Conservation (phyloP, 2,329 filamentous ascomycete species). For the Juglanconis sp. region DNA sequence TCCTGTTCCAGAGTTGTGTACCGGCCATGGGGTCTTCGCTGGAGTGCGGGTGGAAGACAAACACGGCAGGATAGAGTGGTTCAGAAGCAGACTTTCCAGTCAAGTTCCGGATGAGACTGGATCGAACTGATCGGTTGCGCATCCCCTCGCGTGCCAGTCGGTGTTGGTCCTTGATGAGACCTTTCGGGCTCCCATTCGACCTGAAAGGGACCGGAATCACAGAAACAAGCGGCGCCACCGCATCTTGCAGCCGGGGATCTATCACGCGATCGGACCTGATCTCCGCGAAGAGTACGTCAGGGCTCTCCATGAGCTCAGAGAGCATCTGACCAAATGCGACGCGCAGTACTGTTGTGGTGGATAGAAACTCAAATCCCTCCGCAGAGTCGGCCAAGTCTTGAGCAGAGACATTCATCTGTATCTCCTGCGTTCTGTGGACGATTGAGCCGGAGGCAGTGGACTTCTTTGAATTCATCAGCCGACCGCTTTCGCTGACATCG, state of each 20-base stretch:
- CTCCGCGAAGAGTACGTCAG: conserved; percentile 29
- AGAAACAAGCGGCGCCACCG: conserved; percentile 30
- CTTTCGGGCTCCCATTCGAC: conserved; percentile 23
- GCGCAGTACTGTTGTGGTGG: conserved; percentile 27
- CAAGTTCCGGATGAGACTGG: conserved; percentile 10
- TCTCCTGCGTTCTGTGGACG: neutral
- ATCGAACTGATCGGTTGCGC: neutral
- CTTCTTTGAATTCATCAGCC: too few relatives aligned
- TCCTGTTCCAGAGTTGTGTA: too few relatives aligned
- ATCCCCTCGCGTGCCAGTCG: neutral
- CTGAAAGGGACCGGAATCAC: conserved; percentile 32
- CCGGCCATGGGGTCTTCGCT: neutral
- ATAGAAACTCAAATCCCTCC: conserved; percentile 25
- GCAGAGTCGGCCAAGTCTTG: conserved; percentile 21
- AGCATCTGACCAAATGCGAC: conserved; percentile 28
- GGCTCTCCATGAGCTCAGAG: conserved; percentile 26
- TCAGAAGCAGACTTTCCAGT: conserved; percentile 15
- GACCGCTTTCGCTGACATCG: neutral
- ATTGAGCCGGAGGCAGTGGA: too few relatives aligned
- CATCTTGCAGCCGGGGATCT: conserved; percentile 25
- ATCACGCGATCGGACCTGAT: conserved; percentile 30
- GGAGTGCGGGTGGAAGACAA: conserved; percentile 23
- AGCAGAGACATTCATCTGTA: neutral
- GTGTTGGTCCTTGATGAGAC: conserved; percentile 22
- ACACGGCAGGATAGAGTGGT: conserved; percentile 21